These are phyloP conservation scores for Chenopodium suecicum DNA, from an alignment of 148 eudicot genomes.

Conservation along the genomic window DNA sequence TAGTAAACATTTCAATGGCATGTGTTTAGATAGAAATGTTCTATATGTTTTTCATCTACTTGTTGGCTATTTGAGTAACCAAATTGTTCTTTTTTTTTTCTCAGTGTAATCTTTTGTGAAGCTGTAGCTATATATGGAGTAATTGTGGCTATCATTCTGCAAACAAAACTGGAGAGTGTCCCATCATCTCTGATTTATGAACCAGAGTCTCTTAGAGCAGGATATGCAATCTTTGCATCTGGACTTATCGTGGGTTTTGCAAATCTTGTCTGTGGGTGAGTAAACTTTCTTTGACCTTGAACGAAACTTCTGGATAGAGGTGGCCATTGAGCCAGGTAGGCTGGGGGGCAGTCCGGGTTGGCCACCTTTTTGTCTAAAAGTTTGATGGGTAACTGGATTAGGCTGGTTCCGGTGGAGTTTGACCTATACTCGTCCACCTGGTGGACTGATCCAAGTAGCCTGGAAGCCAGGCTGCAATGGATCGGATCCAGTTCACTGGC, in stretches of 20 bases:
- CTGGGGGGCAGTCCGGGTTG: not conserved
- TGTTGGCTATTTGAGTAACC: constrained; percentile 9
- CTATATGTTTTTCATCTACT: constrained; percentile 3
- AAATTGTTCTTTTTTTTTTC: constrained; percentile 16
- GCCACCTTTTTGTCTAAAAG: not conserved
- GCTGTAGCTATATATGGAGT: constrained; percentile 99
- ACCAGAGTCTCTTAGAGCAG: constrained; percentile 91
- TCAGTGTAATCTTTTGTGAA: constrained; percentile 95
- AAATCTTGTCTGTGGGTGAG: constrained; percentile 95
- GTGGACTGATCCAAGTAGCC: not conserved
- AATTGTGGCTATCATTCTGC: constrained; percentile 95
- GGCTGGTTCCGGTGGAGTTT: not conserved
- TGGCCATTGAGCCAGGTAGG: not conserved
- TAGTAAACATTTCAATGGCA: not conserved
- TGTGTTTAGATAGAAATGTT: not conserved
- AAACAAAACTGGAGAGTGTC: constrained; percentile 93
- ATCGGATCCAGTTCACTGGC: not conserved
- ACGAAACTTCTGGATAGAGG: not conserved
- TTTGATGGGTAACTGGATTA: not conserved
- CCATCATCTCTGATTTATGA: constrained; percentile 60
- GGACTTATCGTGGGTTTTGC: constrained; percentile 98
- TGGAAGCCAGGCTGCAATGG: not conserved
- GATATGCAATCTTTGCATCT: constrained; percentile 93
- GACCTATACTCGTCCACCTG: not conserved
- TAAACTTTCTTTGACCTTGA: constrained; percentile 4